Evolutionary conservation across 106 monocot genomes (phyloP).

Genomic region (Dendrobium nobile): DNA sequence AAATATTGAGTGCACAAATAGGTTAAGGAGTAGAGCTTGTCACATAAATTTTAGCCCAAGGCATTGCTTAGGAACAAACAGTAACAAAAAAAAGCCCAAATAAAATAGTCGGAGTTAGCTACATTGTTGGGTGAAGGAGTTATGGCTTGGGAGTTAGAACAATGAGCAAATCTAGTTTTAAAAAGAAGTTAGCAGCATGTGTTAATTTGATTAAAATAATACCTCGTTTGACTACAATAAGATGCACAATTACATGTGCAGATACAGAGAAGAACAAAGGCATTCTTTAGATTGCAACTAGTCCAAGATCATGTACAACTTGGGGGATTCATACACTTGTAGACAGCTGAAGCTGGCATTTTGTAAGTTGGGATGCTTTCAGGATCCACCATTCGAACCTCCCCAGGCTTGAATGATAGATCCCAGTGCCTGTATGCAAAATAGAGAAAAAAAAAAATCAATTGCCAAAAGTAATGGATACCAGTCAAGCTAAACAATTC

Average conservation of each 20-base stretch:
- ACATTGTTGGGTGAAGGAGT: too few species aligned
- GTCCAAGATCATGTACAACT: constrained; percentile 43
- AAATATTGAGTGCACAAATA: too few species aligned
- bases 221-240: neutral
- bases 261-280: too few species aligned
- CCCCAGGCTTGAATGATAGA: constrained; percentile 63
- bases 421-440: constrained; percentile 60
- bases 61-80: too few species aligned
- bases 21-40: too few species aligned
- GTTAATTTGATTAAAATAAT: neutral
- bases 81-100: too few species aligned
- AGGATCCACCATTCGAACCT: constrained; percentile 66
- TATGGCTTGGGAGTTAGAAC: too few species aligned
- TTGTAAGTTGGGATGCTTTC: constrained; percentile 58
- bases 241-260: neutral
- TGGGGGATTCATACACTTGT: constrained; percentile 80
- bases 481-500: too few species aligned
- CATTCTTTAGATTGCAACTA: too few species aligned
- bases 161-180: neutral
- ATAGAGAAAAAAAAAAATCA: neutral
- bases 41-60: too few species aligned
- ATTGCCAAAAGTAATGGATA: neutral
- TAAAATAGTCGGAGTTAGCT: too few species aligned
- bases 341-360: constrained; percentile 65
- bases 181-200: neutral